Base-by-base conservation (phyloP, 1,284 basidiomycete species). In the Rhizoctonia solani region DNA sequence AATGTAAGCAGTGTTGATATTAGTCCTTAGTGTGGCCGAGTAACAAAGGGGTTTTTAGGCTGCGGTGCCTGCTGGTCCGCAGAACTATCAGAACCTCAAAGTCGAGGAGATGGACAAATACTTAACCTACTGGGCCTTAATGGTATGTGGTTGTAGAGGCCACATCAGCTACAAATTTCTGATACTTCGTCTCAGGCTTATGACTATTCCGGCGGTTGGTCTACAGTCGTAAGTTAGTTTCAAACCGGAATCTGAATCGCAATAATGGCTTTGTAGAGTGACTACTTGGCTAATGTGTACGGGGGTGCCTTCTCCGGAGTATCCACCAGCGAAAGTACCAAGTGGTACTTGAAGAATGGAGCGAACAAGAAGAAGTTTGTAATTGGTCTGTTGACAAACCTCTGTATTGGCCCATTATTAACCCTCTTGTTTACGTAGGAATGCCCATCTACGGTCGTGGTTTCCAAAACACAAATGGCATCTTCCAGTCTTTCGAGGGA, bases 371-470 rank as follows among this genome's bases (percentile, higher is more conserved):
- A 78, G 72, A 95, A 96, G 79, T 83, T 96, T 53, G 86, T 85
- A 27, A 80, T 96, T 73, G 93, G n/a, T n/a, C n/a, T n/a, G n/a
- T n/a, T n/a, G n/a, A n/a, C n/a, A n/a, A n/a, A n/a, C n/a, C n/a
- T n/a, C n/a, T n/a, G n/a, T n/a, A n/a, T n/a, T n/a, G n/a, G n/a
- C n/a, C n/a, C n/a, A n/a, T n/a, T n/a, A n/a, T n/a, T n/a, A n/a
- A n/a, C n/a, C n/a, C n/a, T n/a, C n/a, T n/a, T n/a, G n/a, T n/a
- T n/a, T n/a, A n/a, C n/a, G n/a, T n/a, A n/a, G n/a, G 89, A n/a
- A 87, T 94, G 73, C 93, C 93, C 1, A 78, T 93, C 1, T 94
- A 94, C 73, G 93, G 93, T 0, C 87, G 90, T 68, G 87, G 89
- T 0, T 98, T 96, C 76, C 25, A 50, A 47, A 37, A 63, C 92